phyloP scores from a whole-genome alignment of 2,329 filamentous ascomycete species.

The Didymella glomerata region DNA sequence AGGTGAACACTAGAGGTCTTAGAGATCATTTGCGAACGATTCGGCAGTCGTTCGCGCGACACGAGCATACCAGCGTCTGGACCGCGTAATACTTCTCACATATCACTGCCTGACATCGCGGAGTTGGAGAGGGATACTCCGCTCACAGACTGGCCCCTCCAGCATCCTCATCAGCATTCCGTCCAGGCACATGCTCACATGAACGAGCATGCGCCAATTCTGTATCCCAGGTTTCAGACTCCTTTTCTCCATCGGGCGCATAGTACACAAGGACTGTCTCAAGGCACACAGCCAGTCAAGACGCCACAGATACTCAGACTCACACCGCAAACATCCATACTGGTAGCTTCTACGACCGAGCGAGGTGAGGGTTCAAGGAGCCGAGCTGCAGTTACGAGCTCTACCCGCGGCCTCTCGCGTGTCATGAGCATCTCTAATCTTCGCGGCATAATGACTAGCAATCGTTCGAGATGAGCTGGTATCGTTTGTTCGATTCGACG shows the following conservation, averaged over 20 bases:
- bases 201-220: background rate
- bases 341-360: background rate
- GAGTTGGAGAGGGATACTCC: background rate
- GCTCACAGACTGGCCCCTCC: background rate
- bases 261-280: background rate
- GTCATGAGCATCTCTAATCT: slow-evolving; percentile 2
- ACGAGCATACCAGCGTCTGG: background rate
- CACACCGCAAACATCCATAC: background rate
- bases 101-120: background rate
- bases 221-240: background rate
- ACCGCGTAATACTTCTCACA: background rate
- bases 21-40: background rate
- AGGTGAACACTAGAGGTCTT: background rate
- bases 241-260: background rate
- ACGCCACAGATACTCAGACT: too few species aligned
- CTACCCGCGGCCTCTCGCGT: background rate
- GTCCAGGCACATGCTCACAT: too few species aligned
- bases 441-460: background rate
- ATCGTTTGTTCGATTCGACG: background rate
- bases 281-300: background rate
- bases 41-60: background rate
- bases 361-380: background rate
- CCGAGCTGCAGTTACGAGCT: background rate
- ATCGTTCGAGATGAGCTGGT: background rate
- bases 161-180: background rate